Evolutionary conservation across 441 rosid species (phyloP), one percentile per base, ranked within the genome.

Genomic region (Gossypium trilobum): DNA sequence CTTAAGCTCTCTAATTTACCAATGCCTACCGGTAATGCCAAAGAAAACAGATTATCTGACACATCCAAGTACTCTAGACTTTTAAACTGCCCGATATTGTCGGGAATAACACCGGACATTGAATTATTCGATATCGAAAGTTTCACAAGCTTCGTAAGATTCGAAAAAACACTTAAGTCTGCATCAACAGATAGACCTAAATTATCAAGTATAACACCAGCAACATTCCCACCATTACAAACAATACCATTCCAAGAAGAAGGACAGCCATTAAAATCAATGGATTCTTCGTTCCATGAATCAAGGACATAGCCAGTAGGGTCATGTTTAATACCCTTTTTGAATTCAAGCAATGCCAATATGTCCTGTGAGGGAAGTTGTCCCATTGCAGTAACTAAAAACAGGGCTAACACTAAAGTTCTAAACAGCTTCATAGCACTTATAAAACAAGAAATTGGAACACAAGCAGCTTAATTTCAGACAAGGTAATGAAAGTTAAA

Each of bases 321-420:
- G 79, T 92, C 99, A 82, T 89, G 93, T 82, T 87, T 91, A 72
- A 95, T 82, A 36, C 95, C 97, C 84, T 91, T 95, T 88, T 95
- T 92, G 85, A 92, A 95, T 77, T 89, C 92, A 6, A 92, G 97
- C 85, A 95, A 83, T 42, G 97, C 92, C 79, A 92, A 78, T 73
- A 95, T 95, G 74, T 95, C 99, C 80, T 89, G 97, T 17, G 99
- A 95, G 55, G 96, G 99, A 81, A 95, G 97, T 78, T 95, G 99
- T 50, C 92, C 99, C 85, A 84, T 72, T 10, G 90, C 81, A 74
- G 85, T 79, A 48, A 89, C 14, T 74, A 83, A 78, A 70, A 85
- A 75, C 58, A 84, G 57, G 61, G 82, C 87, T 14, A 91, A 72
- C 55, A 87, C 60, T 39, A 85, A 64, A 75, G 86, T 60, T 85